Percentiles rank a stretch among this genome's conserved stretches.
These are phyloP conservation scores for Cyclostephanos tholiformis DNA, from an alignment of 108 stramenopile species.

Conservation along the genomic window DNA sequence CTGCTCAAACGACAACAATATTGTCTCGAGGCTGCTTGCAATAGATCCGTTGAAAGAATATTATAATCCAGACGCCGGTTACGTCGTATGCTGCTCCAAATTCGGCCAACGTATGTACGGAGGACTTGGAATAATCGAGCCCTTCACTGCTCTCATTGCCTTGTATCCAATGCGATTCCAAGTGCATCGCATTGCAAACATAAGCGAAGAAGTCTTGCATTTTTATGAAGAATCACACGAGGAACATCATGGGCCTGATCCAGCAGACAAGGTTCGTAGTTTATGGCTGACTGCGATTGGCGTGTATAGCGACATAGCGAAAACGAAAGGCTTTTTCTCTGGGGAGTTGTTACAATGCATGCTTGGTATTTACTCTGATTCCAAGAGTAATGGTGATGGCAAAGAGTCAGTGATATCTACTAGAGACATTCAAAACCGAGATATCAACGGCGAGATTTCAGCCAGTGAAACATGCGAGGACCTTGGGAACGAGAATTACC, in stretches of 20 bases:
- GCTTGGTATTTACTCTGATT: constrained; percentile 69
- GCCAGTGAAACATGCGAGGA: neutral
- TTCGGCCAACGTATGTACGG: constrained; percentile 71
- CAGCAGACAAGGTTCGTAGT: constrained; percentile 45
- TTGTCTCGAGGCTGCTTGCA: constrained; percentile 12
- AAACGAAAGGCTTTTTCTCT: constrained; percentile 76
- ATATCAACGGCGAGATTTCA: constrained; percentile 6
- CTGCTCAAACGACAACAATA: constrained; percentile 40
- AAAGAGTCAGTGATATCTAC: neutral
- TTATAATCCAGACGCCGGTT: neutral
- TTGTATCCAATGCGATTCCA: constrained; percentile 66
- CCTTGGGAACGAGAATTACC: neutral
- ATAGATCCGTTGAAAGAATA: neutral
- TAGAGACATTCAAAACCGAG: neutral
- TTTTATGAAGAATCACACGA: constrained; percentile 16
- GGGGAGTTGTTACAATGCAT: constrained; percentile 79
- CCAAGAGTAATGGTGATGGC: neutral
- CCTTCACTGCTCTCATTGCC: constrained; percentile 68
- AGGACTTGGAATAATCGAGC: constrained; percentile 80
- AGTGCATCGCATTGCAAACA: constrained; percentile 20
- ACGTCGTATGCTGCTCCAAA: constrained; percentile 34
- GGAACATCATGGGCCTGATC: constrained; percentile 45
- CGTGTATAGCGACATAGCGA: constrained; percentile 71
- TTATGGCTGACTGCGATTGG: constrained; percentile 77
- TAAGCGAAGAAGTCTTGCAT: constrained; percentile 9